These are phyloP conservation scores for Podospora appendiculata DNA, from an alignment of 495 filamentous ascomycete genomes.

Conservation along the genomic window DNA sequence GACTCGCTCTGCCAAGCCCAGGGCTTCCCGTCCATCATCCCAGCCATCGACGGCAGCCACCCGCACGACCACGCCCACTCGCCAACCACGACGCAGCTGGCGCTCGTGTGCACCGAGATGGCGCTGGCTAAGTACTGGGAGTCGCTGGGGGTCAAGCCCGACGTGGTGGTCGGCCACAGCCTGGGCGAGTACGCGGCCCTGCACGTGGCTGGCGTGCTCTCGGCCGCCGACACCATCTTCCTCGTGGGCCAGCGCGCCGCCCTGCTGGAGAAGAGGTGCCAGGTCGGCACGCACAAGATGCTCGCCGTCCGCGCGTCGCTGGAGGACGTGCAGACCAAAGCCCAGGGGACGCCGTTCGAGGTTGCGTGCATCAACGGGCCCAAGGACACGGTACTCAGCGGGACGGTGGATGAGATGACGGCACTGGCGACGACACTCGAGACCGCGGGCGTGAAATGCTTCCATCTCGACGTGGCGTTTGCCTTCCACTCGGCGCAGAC, in stretches of 20 bases:
- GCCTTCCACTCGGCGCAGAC: slow-evolving; percentile 66
- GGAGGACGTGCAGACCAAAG: neutral
- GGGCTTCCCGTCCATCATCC: slow-evolving; percentile 47
- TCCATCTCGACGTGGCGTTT: slow-evolving; percentile 52
- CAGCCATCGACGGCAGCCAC: slow-evolving; percentile 46
- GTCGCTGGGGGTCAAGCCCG: slow-evolving; percentile 56
- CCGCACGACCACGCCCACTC: slow-evolving; percentile 40
- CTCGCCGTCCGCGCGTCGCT: slow-evolving; percentile 43
- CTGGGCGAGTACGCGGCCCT: slow-evolving; percentile 69
- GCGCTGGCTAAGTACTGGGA: slow-evolving; percentile 62
- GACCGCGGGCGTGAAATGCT: slow-evolving; percentile 42
- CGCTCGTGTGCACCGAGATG: slow-evolving; percentile 61
- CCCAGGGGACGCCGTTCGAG: slow-evolving; percentile 34
- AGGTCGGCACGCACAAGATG: slow-evolving; percentile 52
- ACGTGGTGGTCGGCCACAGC: slow-evolving; percentile 68
- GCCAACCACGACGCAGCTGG: slow-evolving; percentile 58
- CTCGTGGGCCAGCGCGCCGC: slow-evolving; percentile 61
- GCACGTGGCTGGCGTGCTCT: slow-evolving; percentile 59
- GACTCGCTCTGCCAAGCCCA: slow-evolving; percentile 51
- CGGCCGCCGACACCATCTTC: slow-evolving; percentile 54
- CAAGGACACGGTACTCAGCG: slow-evolving; percentile 42
- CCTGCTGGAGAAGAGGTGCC: slow-evolving; percentile 53
- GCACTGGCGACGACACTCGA: slow-evolving; percentile 41
- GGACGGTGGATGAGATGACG: slow-evolving; percentile 35
- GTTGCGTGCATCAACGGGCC: slow-evolving; percentile 47